Percentiles rank a stretch among this genome's conserved stretches.
Conservation (phyloP, 345 rosid genomes). For the Gynandropsis gynandra region DNA sequence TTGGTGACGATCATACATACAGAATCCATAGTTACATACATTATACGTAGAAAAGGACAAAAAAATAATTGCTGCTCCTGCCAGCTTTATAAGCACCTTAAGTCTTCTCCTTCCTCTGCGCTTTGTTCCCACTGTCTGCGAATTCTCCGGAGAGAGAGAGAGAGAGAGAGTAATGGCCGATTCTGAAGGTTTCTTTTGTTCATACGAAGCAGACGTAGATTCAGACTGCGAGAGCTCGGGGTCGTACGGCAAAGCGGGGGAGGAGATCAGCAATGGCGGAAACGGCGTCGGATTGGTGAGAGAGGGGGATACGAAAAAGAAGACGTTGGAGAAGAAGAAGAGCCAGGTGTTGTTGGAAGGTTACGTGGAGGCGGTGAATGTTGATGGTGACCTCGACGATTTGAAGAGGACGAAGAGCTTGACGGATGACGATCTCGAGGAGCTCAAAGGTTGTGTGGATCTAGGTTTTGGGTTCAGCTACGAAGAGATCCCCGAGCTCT, state of each 20-base stretch:
- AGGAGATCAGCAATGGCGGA: conserved; percentile 13
- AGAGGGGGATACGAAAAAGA: conserved; percentile 7
- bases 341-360: conserved; percentile 84
- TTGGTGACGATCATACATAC: not conserved
- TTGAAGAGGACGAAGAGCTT: conserved; percentile 79
- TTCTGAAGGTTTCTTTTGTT: conserved; percentile 15
- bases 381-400: conserved; percentile 37
- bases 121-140: not conserved
- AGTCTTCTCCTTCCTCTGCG: conserved; percentile 12
- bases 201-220: conserved; percentile 27
- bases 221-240: conserved; percentile 24
- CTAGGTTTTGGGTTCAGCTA: conserved; percentile 90
- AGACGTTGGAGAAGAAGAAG: conserved; percentile 57
- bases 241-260: conserved; percentile 16
- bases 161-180: conserved; percentile 19
- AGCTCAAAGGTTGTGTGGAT: conserved; percentile 92
- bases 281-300: not conserved
- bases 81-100: conserved; percentile 27
- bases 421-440: conserved; percentile 90
- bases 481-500: conserved; percentile 95
- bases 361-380: conserved; percentile 44
- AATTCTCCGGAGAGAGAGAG: not conserved
- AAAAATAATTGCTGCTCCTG: conserved; percentile 16
- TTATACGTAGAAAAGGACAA: conserved; percentile 17
- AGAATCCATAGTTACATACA: conserved; percentile 12